Base-by-base conservation (phyloP, 345 rosid species). In the Hirschfeldia incana region DNA sequence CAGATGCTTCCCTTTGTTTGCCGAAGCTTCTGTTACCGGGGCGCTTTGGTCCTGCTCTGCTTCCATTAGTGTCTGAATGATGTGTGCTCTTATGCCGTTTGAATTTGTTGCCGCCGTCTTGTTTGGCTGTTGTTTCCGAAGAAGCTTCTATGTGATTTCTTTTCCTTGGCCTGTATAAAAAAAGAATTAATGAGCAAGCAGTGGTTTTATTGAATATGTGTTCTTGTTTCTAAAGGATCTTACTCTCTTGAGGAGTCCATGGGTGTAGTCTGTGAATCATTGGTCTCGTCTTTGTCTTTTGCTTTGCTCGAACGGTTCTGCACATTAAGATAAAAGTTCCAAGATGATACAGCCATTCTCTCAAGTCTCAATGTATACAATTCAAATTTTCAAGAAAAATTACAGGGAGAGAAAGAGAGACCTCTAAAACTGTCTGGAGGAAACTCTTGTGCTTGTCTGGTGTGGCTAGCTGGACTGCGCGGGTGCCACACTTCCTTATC, bases 401-500 rank as follows among this genome's bases (percentile, higher is more conserved):
- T 29, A 13, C 16, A 62, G 34, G 59, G 55, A 3, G 49, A 13
- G 66, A 63, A 1, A 9, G 65, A 42, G 15, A 33, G 27, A 94
- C 98, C 98, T 90, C 92, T 70, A 85, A 63, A 70, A 95, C 98
- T 16, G 86, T 88, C 85, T 85, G 84, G 65, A 95, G 67, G 84
- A 90, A 93, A 69, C 75, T 76, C 87, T 83, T 89, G 81, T 93
- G 88, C 81, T 89, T 90, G 65, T 90, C 92, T 2, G 98, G 97
- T 27, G 92, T 82, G 70, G 86, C 87, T 3, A 65, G 75, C 69
- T 87, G 85, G 74, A 95, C 89, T 32, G 93, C 88, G 55, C 88
- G 85, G 71, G 84, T 82, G 77, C 99, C 94, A 67, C 99, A 95
- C 80, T 93, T 95, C 84, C 97, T 85, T 29, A 85, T 80, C 84